Conservation (phyloP, 257 asterid species). For the Lycium ferocissimum region DNA sequence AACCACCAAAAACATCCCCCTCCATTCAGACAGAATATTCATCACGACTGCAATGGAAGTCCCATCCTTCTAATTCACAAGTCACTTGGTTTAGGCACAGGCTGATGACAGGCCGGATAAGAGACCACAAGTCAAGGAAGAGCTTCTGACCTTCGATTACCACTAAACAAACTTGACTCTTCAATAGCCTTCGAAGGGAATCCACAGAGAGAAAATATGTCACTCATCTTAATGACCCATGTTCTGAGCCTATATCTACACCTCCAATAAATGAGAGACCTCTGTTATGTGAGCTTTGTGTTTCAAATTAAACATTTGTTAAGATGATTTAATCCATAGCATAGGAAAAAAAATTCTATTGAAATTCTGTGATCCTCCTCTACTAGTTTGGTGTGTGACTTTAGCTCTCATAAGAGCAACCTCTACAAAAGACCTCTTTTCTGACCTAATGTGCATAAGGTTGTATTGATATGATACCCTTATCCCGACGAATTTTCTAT, state of each 20-base stretch:
- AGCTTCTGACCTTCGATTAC: not conserved
- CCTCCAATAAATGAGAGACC: constrained; percentile 8
- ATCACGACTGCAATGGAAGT: not conserved
- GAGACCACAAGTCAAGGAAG: not conserved
- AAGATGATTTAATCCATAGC: not conserved
- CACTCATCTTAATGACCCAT: not conserved
- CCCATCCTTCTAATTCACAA: not conserved
- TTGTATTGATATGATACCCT: not conserved
- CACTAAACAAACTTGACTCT: not conserved
- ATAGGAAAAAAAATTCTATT: no score
- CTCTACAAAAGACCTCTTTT: not conserved
- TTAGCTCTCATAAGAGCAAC: not conserved
- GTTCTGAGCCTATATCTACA: not conserved
- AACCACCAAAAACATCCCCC: not conserved
- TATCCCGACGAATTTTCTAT: not conserved
- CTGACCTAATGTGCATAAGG: not conserved
- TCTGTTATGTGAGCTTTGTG: not conserved
- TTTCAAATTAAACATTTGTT: not conserved
- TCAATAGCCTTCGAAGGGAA: not conserved
- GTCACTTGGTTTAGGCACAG: not conserved
- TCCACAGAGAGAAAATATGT: not conserved
- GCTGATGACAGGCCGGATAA: not conserved
- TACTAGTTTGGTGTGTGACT: not conserved
- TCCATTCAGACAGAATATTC: not conserved
- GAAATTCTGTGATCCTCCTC: constrained; percentile 8